Evolutionary conservation across 2,329 filamentous ascomycete species (phyloP).

Genomic region (Penicillium sp.): DNA sequence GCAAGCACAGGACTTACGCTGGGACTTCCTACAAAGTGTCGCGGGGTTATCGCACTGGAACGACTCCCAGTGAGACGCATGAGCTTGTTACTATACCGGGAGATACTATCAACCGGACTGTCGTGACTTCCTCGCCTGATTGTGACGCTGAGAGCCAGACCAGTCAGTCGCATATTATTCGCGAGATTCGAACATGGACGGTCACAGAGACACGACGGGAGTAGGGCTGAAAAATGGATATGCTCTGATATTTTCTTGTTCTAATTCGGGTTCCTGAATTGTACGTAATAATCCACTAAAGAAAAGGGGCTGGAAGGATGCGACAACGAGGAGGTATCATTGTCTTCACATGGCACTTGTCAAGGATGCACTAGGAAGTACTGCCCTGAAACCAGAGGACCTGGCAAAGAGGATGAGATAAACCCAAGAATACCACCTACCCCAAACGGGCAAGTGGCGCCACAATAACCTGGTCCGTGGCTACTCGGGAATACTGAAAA

Average conservation of each 20-base stretch:
- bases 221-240: background rate
- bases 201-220: constrained; percentile 18
- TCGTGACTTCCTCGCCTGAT: constrained; percentile 19
- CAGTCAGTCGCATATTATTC: constrained; percentile 32
- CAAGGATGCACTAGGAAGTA: background rate
- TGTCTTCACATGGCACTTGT: background rate
- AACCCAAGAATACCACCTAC: background rate
- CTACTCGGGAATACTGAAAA: background rate
- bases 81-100: constrained; percentile 16
- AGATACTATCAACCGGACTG: constrained; percentile 14
- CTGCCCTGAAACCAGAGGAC: background rate
- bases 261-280: background rate
- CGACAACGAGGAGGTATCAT: background rate
- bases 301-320: background rate
- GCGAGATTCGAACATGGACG: constrained; percentile 28
- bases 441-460: background rate
- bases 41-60: constrained; percentile 8
- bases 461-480: background rate
- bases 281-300: background rate
- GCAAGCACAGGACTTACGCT: constrained; percentile 19
- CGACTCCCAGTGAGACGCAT: constrained; percentile 17
- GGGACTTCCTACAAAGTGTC: constrained; percentile 12
- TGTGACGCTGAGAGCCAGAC: constrained; percentile 30
- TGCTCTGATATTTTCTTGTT: background rate
- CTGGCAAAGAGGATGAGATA: background rate